A percentile compares a stretch with the other conserved stretches of the same genome.
phyloP scores from a whole-genome alignment of 345 rosid species.

The Eucalyptus marginata region DNA sequence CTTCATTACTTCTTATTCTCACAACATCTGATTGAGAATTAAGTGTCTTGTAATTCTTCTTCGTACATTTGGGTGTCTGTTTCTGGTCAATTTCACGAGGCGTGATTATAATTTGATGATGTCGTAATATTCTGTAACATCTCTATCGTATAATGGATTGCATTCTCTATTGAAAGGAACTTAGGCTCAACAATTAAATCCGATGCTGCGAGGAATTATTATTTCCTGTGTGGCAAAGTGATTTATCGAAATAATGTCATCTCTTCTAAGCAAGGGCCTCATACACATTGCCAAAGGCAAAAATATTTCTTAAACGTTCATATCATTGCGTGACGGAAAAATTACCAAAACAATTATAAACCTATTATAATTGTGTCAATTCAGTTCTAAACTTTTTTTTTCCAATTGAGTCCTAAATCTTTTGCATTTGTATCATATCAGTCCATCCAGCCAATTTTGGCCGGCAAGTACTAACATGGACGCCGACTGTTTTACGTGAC shows the following conservation, averaged over 20 bases:
- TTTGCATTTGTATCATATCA: too few relatives aligned
- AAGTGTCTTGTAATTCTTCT: not conserved
- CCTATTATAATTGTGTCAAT: too few relatives aligned
- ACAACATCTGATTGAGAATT: not conserved
- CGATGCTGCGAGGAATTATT: not conserved
- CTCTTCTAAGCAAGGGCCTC: not conserved
- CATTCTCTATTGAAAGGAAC: not conserved
- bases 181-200: not conserved
- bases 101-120: not conserved
- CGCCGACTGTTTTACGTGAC: fast-evolving
- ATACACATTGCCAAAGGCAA: not conserved
- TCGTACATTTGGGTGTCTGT: not conserved
- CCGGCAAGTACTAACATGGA: too few relatives aligned
- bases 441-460: too few relatives aligned
- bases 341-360: too few relatives aligned
- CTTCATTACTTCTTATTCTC: not conserved
- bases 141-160: not conserved
- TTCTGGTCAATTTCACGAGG: not conserved
- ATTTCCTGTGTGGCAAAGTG: not conserved
- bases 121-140: not conserved
- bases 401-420: fast-evolving
- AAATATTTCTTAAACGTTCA: not conserved
- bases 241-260: not conserved
- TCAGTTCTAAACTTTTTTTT: too few relatives aligned
- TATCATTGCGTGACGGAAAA: not conserved